Evolutionary conservation across 352 stramenopile genomes (phyloP).

Genomic region (Globisporangium viniferum): DNA sequence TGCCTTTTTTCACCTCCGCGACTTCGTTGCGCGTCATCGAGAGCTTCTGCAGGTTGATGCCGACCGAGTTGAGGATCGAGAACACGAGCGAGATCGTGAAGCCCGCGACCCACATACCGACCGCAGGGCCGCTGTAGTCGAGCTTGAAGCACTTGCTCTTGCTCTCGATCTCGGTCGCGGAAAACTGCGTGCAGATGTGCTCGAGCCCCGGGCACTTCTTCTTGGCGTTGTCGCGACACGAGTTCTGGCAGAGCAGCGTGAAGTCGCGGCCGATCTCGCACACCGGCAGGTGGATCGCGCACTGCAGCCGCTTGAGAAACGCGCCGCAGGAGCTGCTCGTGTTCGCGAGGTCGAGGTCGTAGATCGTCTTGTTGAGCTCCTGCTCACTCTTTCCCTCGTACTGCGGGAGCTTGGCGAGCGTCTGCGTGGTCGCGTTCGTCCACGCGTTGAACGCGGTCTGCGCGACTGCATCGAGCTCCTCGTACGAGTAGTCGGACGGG

Average conservation of each 20-base stretch:
- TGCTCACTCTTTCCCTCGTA: slow-evolving; percentile 33
- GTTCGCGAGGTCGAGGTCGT: slow-evolving; percentile 61
- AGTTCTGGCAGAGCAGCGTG: slow-evolving; percentile 57
- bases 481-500: slow-evolving; percentile 48
- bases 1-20: slow-evolving; percentile 64
- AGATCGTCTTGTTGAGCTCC: slow-evolving; percentile 36
- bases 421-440: slow-evolving; percentile 43
- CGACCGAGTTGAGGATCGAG: slow-evolving; percentile 86
- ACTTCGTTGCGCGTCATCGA: slow-evolving; percentile 76
- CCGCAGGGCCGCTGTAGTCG: slow-evolving; percentile 55
- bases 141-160: slow-evolving; percentile 85
- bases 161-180: slow-evolving; percentile 40
- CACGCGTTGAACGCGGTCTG: slow-evolving; percentile 39
- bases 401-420: slow-evolving; percentile 45
- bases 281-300: slow-evolving; percentile 71
- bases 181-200: slow-evolving; percentile 50
- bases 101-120: slow-evolving; percentile 84
- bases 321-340: slow-evolving; percentile 51
- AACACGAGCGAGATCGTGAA: slow-evolving; percentile 88
- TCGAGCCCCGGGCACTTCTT: slow-evolving; percentile 61
- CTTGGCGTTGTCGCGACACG: slow-evolving; percentile 55
- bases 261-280: slow-evolving; percentile 78
- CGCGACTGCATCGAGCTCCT: slow-evolving; percentile 52
- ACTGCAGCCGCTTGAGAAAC: slow-evolving; percentile 62
- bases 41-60: slow-evolving; percentile 91